Conservation (phyloP, 345 rosid genomes). For the Brassica rapa region DNA sequence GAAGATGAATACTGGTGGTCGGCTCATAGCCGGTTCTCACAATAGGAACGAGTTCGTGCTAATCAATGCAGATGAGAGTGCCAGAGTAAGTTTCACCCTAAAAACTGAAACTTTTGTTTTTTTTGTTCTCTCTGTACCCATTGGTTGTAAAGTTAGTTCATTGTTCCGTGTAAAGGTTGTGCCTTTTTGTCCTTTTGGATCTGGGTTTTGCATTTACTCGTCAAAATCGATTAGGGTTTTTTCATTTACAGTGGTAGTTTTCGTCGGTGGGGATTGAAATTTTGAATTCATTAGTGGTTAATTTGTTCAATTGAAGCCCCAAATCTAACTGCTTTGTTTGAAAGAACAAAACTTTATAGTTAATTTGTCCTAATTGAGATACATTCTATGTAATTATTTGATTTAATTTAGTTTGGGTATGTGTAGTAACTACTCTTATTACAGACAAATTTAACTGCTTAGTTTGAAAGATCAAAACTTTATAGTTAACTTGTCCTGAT, state of each 20-base stretch:
- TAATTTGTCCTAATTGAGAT: not conserved
- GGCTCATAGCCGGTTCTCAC: conserved; percentile 93
- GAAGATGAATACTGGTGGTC: conserved; percentile 66
- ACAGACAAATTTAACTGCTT: not conserved
- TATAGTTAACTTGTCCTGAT: not conserved
- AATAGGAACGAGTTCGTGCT: conserved; percentile 85
- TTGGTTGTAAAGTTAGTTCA: not conserved
- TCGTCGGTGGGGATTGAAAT: conserved; percentile 28
- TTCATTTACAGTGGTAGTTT: conserved; percentile 20
- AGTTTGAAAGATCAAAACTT: not conserved
- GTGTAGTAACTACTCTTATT: too few relatives aligned
- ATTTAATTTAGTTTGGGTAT: not conserved
- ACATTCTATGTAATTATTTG: not conserved
- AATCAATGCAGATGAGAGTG: conserved; percentile 76
- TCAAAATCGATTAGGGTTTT: conserved; percentile 11
- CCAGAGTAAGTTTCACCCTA: conserved; percentile 50
- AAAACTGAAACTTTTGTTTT: not conserved
- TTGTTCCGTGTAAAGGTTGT: conserved; percentile 21
- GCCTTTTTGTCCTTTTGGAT: conserved; percentile 25
- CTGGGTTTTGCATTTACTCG: conserved; percentile 22
- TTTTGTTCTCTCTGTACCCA: not conserved
- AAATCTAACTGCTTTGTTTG: not conserved
- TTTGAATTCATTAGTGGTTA: not conserved
- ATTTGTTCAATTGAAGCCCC: not conserved
- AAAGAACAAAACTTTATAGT: not conserved